Base-by-base conservation (phyloP, 352 stramenopile genomes). In the Lagenidium sp. region DNA sequence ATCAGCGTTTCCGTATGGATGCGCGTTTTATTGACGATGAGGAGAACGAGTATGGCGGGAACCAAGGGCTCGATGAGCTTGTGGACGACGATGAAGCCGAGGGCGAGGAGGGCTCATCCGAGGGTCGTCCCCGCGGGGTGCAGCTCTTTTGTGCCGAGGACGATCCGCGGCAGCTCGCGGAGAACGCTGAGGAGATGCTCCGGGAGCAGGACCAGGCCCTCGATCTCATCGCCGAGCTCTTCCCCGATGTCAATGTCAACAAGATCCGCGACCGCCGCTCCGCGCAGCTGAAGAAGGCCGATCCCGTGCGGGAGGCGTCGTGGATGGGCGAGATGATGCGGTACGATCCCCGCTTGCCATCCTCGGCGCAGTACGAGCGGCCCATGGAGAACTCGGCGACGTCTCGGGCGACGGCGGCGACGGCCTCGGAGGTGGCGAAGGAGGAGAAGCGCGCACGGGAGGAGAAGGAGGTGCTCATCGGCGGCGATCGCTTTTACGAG, bases 1-100 rank as follows among this genome's bases (percentile, higher is more conserved):
- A 90, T 47, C 60, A 82, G 55, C 77, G 77, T 36, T 90, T 90
- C 57, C 71, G 72, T 29, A 59, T 90, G 40, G 77, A 90, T 45
- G 70, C 68, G 16, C 74, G 77, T 3, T 90, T 90, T 55, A 65
- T 86, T 29, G 76, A 85, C 25, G 57, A 76, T 22, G 63, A 81
- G 7, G 65, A 72, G 26, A 71, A 85, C 19, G 74, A 84, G 37
- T 85, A 62, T 28, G 65, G 61, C 21, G 70, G 63, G 6, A 72
- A 66, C 20, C 50, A 75, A 21, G 58, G 66, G 4, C 37, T 60
- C 22, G 44, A 35, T 0, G 36, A 49, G 32, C 36, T 43, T 7
- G 30, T 44, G 23, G 57, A 53, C 0, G 54, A 47, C 3, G 44
- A 60, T 1, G 16, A 54, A 12, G 29, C 55, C n/a, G 32, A 48